phyloP scores from a whole-genome alignment of 106 monocot species.

The Iris macrosiphon region DNA sequence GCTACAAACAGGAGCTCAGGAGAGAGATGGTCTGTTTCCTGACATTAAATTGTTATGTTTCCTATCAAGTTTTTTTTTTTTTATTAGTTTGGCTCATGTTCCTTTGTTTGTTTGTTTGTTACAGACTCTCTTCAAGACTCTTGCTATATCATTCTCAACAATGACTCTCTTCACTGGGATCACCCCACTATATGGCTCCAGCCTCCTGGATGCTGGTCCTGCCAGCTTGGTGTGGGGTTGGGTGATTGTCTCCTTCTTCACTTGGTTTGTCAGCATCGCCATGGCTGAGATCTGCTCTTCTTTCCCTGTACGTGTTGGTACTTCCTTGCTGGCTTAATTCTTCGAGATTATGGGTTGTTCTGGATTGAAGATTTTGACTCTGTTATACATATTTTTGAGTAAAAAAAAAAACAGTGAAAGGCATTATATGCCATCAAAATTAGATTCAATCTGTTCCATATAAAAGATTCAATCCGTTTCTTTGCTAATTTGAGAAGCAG shows the following conservation, averaged over 20 bases:
- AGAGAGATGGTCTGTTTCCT: conserved; percentile 49
- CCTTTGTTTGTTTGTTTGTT: too few relatives aligned
- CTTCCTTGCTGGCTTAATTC: not conserved
- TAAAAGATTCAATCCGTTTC: too few relatives aligned
- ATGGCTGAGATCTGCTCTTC: conserved; percentile 95
- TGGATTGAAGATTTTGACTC: too few relatives aligned
- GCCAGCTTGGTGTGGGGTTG: conserved; percentile 78
- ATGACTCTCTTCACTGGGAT: conserved; percentile 90
- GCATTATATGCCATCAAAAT: too few relatives aligned
- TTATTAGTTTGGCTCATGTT: too few relatives aligned
- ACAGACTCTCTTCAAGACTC: conserved; percentile 79
- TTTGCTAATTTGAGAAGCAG: too few relatives aligned
- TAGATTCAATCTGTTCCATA: too few relatives aligned
- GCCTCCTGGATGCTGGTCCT: conserved; percentile 66
- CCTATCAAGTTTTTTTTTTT: not conserved
- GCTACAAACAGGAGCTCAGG: conserved; percentile 85
- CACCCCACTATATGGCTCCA: conserved; percentile 72
- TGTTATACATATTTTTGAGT: too few relatives aligned
- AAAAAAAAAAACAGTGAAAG: too few relatives aligned
- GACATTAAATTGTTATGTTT: not conserved
- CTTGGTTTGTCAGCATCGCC: conserved; percentile 76
- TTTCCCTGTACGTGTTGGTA: conserved; percentile 43
- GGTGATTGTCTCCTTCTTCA: conserved; percentile 85
- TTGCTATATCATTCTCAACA: conserved; percentile 81
- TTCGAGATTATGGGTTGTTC: not conserved